A percentile compares a stretch with the other conserved stretches of the same genome.
Evolutionary conservation across 768 basidiomycete genomes (phyloP).

Genomic region (Lactarius evosmus): DNA sequence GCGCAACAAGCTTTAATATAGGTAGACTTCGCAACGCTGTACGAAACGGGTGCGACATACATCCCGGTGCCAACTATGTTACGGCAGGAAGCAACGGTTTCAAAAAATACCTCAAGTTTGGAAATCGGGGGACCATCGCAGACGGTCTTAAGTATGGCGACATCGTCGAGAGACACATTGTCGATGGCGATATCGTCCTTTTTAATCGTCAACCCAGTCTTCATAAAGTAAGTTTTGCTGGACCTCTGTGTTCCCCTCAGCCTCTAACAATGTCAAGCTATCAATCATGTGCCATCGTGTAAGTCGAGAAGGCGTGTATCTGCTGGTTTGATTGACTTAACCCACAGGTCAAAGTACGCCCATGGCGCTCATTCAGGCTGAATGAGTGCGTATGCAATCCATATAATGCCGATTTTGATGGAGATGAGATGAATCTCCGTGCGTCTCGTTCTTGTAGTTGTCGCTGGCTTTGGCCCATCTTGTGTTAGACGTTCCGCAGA

Average conservation of each 20-base stretch:
- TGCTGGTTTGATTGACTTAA: slow-evolving; percentile 17
- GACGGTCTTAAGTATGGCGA: slow-evolving; percentile 84
- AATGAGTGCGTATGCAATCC: slow-evolving; percentile 99
- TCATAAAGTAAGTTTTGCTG: slow-evolving; percentile 63
- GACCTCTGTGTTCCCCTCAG: slow-evolving; percentile 13
- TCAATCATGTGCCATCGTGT: slow-evolving; percentile 99
- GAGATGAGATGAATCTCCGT: slow-evolving; percentile 99
- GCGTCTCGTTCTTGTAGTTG: slow-evolving; percentile 34
- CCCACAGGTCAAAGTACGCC: slow-evolving; percentile 79
- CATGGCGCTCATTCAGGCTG: slow-evolving; percentile 94
- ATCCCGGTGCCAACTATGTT: slow-evolving; percentile 96
- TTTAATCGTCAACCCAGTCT: slow-evolving; percentile 99
- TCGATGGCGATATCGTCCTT: slow-evolving; percentile 93
- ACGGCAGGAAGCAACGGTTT: slow-evolving; percentile 69
- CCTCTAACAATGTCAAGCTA: slow-evolving; percentile 47
- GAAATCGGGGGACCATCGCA: slow-evolving; percentile 75
- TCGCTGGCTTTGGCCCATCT: slow-evolving; percentile 5
- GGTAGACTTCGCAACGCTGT: slow-evolving; percentile 70
- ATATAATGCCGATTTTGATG: slow-evolving; percentile 99
- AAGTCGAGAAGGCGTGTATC: slow-evolving; percentile 28
- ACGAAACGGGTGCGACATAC: slow-evolving; percentile 82
- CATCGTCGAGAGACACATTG: slow-evolving; percentile 89
- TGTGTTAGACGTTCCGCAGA: slow-evolving; percentile 88
- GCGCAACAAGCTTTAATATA: slow-evolving; percentile 90
- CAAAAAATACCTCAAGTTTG: slow-evolving; percentile 90